These are phyloP conservation scores for Orbilia javanica DNA, from an alignment of 2,329 filamentous ascomycete species.

Conservation along the genomic window DNA sequence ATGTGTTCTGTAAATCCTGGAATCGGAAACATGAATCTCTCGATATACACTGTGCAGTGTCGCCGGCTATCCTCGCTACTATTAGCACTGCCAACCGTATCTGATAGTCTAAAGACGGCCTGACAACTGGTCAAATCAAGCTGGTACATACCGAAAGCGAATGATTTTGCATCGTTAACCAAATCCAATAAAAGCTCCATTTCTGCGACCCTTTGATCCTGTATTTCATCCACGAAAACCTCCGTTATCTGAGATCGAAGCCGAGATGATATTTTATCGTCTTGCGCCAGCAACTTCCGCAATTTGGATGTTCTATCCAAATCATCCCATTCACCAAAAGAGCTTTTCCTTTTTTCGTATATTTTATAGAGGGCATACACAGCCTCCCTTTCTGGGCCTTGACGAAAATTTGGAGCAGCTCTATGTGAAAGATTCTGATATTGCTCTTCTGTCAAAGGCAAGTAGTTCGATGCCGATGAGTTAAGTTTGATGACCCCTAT, in stretches of 20 bases:
- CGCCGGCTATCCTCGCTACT: constrained; percentile 60
- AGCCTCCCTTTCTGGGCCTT: constrained; percentile 14
- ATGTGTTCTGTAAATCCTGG: constrained; percentile 63
- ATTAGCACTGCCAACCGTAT: no score
- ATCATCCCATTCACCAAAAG: constrained; percentile 38
- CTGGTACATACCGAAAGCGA: constrained; percentile 24
- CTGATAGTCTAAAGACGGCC: not conserved
- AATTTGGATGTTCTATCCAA: constrained; percentile 25
- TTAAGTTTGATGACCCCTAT: constrained; percentile 21
- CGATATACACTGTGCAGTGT: constrained; percentile 64
- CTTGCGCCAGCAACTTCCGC: not conserved
- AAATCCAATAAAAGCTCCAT: constrained; percentile 37
- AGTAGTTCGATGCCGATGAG: not conserved
- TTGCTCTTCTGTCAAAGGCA: constrained; percentile 5
- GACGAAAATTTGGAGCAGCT: constrained; percentile 17
- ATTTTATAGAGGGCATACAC: constrained; percentile 27
- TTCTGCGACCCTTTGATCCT: constrained; percentile 39
- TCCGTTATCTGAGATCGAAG: constrained; percentile 29
- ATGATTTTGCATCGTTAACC: constrained; percentile 19
- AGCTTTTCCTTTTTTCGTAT: constrained; percentile 36
- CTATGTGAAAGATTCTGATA: constrained; percentile 25
- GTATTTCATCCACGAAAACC: constrained; percentile 44
- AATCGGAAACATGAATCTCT: constrained; percentile 64
- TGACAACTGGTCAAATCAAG: no score
- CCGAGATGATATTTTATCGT: not conserved